phyloP scores from a whole-genome alignment of 2,329 filamentous ascomycete species.

The Ascochyta fabae region DNA sequence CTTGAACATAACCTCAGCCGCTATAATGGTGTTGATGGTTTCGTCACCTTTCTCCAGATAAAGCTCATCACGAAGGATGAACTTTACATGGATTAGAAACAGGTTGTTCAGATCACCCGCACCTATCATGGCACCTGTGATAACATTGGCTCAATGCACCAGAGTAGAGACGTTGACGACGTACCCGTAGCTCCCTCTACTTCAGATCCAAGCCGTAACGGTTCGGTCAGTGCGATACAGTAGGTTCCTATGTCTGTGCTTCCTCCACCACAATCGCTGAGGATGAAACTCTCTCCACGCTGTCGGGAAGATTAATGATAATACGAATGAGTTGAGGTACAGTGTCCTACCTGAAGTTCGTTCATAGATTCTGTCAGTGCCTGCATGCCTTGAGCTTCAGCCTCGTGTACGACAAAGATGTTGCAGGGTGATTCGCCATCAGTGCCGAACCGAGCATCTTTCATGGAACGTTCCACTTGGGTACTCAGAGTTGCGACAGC shows the following conservation, averaged over 20 bases:
- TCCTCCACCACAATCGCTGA: constrained; percentile 25
- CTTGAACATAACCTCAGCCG: constrained; percentile 14
- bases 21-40: constrained; percentile 13
- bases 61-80: not conserved
- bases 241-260: constrained; percentile 22
- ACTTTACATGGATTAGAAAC: constrained; percentile 3
- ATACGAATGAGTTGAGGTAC: not conserved
- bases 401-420: constrained; percentile 27
- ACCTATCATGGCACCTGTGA: constrained; percentile 11
- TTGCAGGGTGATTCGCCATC: constrained; percentile 3
- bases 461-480: constrained; percentile 18
- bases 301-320: not conserved
- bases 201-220: constrained; percentile 18
- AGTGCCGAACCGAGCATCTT: constrained; percentile 3
- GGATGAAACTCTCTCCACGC: constrained; percentile 17
- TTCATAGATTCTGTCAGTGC: constrained; percentile 1
- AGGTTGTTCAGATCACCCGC: constrained; percentile 13
- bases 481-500: constrained; percentile 11
- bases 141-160: not conserved
- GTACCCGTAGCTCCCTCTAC: constrained; percentile 17
- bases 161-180: not conserved
- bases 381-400: constrained; percentile 25
- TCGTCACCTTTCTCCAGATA: constrained; percentile 9
- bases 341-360: not conserved
- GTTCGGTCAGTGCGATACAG: constrained; percentile 9